phyloP scores from a whole-genome alignment of 768 basidiomycete species.

The Holtermannia corniformis region DNA sequence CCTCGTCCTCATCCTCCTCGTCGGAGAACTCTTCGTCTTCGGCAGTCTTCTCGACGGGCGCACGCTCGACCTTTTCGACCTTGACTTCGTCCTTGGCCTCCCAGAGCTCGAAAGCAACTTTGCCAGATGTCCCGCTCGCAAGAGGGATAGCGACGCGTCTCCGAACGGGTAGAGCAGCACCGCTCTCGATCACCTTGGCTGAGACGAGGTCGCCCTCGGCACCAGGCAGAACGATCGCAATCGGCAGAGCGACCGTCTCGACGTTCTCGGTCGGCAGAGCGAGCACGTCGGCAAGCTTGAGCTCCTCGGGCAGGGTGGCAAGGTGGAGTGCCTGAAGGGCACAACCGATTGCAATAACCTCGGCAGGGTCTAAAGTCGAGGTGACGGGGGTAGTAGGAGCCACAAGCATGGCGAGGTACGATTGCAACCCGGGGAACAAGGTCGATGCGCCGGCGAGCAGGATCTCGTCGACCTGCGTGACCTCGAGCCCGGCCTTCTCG shows the following conservation, averaged over 20 bases:
- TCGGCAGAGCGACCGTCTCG: constrained; percentile 29
- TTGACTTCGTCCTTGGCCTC: constrained; percentile 43
- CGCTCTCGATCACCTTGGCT: constrained; percentile 26
- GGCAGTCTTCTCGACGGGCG: constrained; percentile 23
- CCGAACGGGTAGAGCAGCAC: constrained; percentile 42
- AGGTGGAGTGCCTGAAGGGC: constrained; percentile 43
- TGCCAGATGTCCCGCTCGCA: constrained; percentile 17
- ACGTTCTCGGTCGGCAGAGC: constrained; percentile 25
- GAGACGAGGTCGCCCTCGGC: constrained; percentile 21
- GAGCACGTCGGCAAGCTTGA: constrained; percentile 36
- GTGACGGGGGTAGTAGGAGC: constrained; percentile 42
- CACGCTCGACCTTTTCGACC: constrained; percentile 36
- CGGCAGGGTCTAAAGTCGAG: constrained; percentile 42
- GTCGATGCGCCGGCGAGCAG: constrained; percentile 45
- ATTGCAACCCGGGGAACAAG: constrained; percentile 43
- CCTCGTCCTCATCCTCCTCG: constrained; percentile 36
- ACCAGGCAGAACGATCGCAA: constrained; percentile 43
- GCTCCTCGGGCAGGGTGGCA: constrained; percentile 26
- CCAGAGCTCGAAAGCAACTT: constrained; percentile 42
- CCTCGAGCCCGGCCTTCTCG: constrained; percentile 38
- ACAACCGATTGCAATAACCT: constrained; percentile 45
- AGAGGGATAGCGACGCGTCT: constrained; percentile 42
- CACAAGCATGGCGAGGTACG: constrained; percentile 40
- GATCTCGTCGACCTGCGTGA: constrained; percentile 44
- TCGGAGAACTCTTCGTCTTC: constrained; percentile 29